Base-by-base conservation (phyloP, 129 eudicot genomes). In the Saposhnikovia divaricata region DNA sequence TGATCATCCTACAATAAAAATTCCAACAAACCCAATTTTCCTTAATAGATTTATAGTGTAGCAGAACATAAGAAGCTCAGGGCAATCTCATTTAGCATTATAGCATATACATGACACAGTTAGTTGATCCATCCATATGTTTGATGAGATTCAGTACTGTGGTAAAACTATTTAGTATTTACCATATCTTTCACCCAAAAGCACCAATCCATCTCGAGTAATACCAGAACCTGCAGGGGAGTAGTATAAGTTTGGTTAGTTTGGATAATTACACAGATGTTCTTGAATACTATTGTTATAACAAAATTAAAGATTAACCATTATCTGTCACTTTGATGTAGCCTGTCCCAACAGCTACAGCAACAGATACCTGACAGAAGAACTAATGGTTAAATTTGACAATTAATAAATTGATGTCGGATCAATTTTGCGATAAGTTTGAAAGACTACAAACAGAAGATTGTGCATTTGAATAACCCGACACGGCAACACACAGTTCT, bases 121-220 rank as follows among this genome's bases (percentile, higher is more conserved):
- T 16, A 59, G 50, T 53, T 16, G 48, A 53, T 71, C n/a, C 72
- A 13, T 51, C 47, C 15, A 21, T 80, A 81, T 76, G 83, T 37
- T 45, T 47, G 19, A 34, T 63, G 81, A 34, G 65, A 83, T 72
- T 78, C 47, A 80, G 23, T 31, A 18, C 46, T 25, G 72, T 31
- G 25, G 75, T 57, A 28, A 57, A 55, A 47, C 12, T 73, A 19
- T 71, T 83, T 86, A 47, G 12, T 73, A 19, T 71, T 83, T 86
- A 95, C 99, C 95, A 65, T 95, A 90, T 90, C 97, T 81, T 85
- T 90, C 96, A 79, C 97, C 99, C 78, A 95, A 34, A 75, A 95
- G 80, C 83, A 89, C 86, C 87, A 95, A 79, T 85, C 96, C 99
- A 83, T 92, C 96, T 75, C 99, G 86, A 37, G 85, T 84, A 83